These are phyloP conservation scores for Fomitopsis palustris DNA, from an alignment of 1,284 basidiomycete genomes.

Conservation along the genomic window DNA sequence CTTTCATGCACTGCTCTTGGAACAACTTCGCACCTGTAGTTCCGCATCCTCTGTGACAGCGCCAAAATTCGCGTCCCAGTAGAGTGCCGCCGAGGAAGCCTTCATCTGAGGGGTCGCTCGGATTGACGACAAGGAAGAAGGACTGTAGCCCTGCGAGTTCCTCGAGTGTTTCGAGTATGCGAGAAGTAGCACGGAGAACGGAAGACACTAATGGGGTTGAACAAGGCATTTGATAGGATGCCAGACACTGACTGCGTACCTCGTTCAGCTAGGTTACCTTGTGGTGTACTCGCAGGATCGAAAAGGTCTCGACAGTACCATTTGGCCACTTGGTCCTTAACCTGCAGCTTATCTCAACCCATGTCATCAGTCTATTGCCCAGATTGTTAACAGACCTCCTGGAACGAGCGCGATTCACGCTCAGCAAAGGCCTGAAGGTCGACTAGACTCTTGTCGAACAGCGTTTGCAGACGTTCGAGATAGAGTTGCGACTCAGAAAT, in stretches of 20 bases:
- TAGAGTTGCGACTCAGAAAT: conserved; percentile 41
- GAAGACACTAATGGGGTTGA: conserved; percentile 34
- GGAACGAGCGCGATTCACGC: conserved; percentile 52
- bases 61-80: conserved; percentile 61
- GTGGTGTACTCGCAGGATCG: conserved; percentile 10
- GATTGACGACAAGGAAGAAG: conserved; percentile 58
- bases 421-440: conserved; percentile 57
- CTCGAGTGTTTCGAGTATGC: conserved; percentile 47
- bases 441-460: conserved; percentile 52
- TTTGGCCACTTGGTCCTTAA: conserved; percentile 48
- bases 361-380: background rate
- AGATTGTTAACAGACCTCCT: conserved; percentile 43
- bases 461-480: conserved; percentile 55
- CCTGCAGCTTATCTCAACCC: conserved; percentile 31
- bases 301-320: conserved; percentile 58
- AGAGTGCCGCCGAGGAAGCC: conserved; percentile 62
- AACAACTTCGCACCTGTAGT: conserved; percentile 52
- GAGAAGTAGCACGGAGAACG: conserved; percentile 45
- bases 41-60: conserved; percentile 54
- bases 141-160: conserved; percentile 50
- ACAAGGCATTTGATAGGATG: background rate
- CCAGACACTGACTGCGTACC: conserved; percentile 10
- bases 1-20: conserved; percentile 40
- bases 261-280: conserved; percentile 12
- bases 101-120: conserved; percentile 38